Conservation (phyloP, 1,284 basidiomycete species). For the Moesziomyces parantarcticus region DNA sequence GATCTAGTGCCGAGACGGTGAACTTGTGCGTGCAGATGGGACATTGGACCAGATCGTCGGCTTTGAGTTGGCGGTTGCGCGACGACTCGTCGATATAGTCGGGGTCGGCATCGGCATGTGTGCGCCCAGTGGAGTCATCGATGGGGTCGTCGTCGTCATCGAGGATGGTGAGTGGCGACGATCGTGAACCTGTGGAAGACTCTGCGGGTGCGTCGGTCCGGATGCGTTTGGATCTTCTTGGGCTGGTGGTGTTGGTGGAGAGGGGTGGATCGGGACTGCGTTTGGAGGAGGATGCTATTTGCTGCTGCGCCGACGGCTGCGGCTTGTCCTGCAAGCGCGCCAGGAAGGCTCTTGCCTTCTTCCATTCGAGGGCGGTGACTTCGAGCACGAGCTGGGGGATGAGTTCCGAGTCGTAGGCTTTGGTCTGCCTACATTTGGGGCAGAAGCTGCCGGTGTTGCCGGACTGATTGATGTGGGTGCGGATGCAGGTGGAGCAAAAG, state of each 20-base stretch:
- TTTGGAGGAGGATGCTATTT: conserved; percentile 1
- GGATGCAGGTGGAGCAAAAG: conserved; percentile 65
- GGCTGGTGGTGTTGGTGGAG: conserved; percentile 7
- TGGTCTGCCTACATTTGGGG: conserved; percentile 64
- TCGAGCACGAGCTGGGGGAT: conserved; percentile 58
- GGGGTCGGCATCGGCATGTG: background rate
- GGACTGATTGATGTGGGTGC: conserved; percentile 64
- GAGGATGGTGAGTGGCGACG: conserved; percentile 32
- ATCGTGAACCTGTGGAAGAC: conserved; percentile 24
- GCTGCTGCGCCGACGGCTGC: background rate
- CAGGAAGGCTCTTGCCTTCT: conserved; percentile 24
- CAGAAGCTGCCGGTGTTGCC: conserved; percentile 57
- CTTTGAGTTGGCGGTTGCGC: conserved; percentile 24
- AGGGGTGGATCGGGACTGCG: background rate
- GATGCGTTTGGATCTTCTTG: conserved; percentile 43
- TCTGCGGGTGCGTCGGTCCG: conserved; percentile 11
- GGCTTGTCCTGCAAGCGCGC: conserved; percentile 26
- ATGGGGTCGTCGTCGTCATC: conserved; percentile 28
- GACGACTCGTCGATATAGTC: background rate
- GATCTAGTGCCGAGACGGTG: conserved; percentile 54
- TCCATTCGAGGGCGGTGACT: conserved; percentile 58
- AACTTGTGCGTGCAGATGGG: conserved; percentile 59
- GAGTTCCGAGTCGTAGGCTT: conserved; percentile 62
- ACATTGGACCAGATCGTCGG: conserved; percentile 47
- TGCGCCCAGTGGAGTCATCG: background rate